Base-by-base conservation (phyloP, 345 rosid species). In the Kandelia obovata region DNA sequence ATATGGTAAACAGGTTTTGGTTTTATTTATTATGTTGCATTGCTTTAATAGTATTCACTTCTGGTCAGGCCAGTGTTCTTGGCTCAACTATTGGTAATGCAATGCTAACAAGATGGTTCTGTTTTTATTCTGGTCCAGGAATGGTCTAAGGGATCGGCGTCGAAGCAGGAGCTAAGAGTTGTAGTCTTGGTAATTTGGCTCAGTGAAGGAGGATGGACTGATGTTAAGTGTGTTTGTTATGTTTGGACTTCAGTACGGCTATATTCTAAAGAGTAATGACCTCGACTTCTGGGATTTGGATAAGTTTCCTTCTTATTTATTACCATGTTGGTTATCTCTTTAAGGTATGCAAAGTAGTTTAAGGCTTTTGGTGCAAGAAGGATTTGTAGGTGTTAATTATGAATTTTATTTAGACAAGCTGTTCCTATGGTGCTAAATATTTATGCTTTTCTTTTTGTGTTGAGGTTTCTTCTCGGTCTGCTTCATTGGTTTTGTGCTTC, bases 391-490 rank as follows among this genome's bases (percentile, higher is more conserved):
- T 71, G 59, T 69, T 71, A 69, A 7, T 67, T 79, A 67, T 71
- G 77, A 57, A 56, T 72, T 82, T 76, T 43, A 43, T 64, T 81
- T 83, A 79, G 76, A 65, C 71, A 59, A 55, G 26, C 58, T 67
- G 69, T 71, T 72, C 62, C 74, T 75, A 10, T 66, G 80, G 71
- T 80, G 83, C 96, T 89, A 74, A 93, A 86, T 69, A 46, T 75
- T 73, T 80, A 51, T 88, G 82, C 80, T 83, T 91, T 85, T 79
- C 57, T 84, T 85, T 88, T 83, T 71, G 78, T 83, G 86, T 86
- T 80, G 97, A 93, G 97, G 97, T 93, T 80, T 86, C 96, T 79
- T 86, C 90, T 83, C 89, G 85, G 77, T 89, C 89, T 87, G 83
- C 97, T 77, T 88, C 91, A 73, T 89, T 83, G 89, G 88, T 89